Evolutionary conservation across 2,329 filamentous ascomycete species (phyloP).

Genomic region (Diaporthe batatas): DNA sequence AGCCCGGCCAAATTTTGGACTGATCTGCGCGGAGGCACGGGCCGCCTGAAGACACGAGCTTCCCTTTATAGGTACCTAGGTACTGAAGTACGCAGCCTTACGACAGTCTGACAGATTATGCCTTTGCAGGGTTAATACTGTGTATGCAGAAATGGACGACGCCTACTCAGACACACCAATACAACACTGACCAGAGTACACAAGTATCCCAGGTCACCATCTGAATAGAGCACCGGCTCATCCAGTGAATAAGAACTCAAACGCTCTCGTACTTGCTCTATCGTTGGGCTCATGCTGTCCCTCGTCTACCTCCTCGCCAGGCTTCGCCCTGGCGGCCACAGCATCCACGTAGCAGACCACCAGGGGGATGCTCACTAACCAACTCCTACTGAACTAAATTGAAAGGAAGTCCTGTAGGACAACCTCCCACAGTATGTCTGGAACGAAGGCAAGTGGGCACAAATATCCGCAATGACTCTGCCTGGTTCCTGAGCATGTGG

Average conservation of each 20-base stretch:
- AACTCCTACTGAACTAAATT: background rate
- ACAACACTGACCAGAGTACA: background rate
- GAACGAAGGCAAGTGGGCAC: background rate
- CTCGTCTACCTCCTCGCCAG: too few relatives aligned
- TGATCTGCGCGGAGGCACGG: constrained; percentile 36
- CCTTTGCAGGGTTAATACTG: background rate
- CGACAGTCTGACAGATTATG: background rate
- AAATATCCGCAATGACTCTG: background rate
- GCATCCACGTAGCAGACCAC: background rate
- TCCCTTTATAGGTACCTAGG: background rate
- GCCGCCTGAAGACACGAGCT: constrained; percentile 17
- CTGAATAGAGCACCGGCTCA: background rate
- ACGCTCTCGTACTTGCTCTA: background rate
- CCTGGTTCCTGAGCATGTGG: background rate
- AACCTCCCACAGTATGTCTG: background rate
- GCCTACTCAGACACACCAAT: background rate
- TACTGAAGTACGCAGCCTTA: too few relatives aligned
- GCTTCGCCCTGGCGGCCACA: background rate
- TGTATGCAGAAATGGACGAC: background rate
- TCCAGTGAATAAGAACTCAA: background rate
- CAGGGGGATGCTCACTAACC: background rate
- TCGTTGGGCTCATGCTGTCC: background rate
- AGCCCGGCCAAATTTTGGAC: constrained; percentile 38
- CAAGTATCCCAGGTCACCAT: background rate
- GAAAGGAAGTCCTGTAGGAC: background rate